Conservation (phyloP, 495 filamentous ascomycete genomes). For the Aspergillus hancockii region DNA sequence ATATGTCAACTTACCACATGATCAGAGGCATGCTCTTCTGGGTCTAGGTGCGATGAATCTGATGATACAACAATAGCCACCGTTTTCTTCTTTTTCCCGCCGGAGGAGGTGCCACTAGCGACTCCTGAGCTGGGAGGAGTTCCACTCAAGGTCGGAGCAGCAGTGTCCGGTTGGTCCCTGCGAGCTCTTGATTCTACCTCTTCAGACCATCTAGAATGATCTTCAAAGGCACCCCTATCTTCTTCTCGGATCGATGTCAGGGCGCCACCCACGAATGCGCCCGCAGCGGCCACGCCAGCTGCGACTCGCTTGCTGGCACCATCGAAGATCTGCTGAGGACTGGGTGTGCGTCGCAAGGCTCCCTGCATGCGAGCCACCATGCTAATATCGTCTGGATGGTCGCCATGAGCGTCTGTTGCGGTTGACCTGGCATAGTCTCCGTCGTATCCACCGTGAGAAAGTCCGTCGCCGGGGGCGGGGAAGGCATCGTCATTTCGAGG, state of each 20-base stretch:
- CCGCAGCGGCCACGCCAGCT: slow-evolving; percentile 81
- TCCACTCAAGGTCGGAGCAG: slow-evolving; percentile 32
- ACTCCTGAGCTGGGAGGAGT: slow-evolving; percentile 26
- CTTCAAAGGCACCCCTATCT: slow-evolving; percentile 74
- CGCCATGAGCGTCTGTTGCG: slow-evolving; percentile 34
- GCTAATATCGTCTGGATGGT: slow-evolving; percentile 52
- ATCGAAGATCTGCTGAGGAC: slow-evolving; percentile 85
- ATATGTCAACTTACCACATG: slow-evolving; percentile 67
- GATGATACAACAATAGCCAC: slow-evolving; percentile 86
- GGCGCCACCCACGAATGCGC: slow-evolving; percentile 73
- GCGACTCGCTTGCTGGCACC: slow-evolving; percentile 72
- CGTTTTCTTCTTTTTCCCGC: slow-evolving; percentile 57
- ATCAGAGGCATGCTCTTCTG: slow-evolving; percentile 64
- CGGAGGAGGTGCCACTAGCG: slow-evolving; percentile 19
- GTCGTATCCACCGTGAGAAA: slow-evolving; percentile 30
- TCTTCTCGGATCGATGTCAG: slow-evolving; percentile 84
- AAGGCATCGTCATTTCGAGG: slow-evolving; percentile 43
- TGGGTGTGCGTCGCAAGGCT: slow-evolving; percentile 82
- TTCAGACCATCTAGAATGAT: slow-evolving; percentile 83
- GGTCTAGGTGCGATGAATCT: slow-evolving; percentile 58
- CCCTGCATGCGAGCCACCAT: slow-evolving; percentile 79
- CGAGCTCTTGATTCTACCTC: slow-evolving; percentile 61
- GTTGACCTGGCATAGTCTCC: slow-evolving; percentile 35
- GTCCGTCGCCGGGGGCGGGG: slow-evolving; percentile 37
- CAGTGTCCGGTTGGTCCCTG: slow-evolving; percentile 27